These are phyloP conservation scores for Yamadazyma taylorii DNA, from an alignment of 1,139 yeast genomes.

Conservation along the genomic window DNA sequence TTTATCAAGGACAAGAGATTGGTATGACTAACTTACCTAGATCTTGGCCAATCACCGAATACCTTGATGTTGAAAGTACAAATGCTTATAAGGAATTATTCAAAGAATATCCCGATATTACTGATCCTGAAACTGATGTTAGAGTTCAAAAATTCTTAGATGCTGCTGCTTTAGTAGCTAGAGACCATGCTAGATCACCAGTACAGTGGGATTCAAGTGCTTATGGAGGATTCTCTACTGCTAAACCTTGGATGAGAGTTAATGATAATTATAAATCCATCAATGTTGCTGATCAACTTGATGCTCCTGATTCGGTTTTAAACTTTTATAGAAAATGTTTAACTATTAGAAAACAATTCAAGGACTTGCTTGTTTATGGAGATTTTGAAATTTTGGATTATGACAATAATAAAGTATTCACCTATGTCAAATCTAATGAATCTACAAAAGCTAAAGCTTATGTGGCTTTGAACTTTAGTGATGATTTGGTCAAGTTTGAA, in stretches of 20 bases:
- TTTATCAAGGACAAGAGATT: slow-evolving; percentile 63
- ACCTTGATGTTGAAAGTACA: slow-evolving; percentile 49
- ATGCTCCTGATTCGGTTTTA: slow-evolving; percentile 48
- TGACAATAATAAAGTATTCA: slow-evolving; percentile 12
- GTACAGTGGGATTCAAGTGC: slow-evolving; percentile 53
- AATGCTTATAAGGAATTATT: slow-evolving; percentile 40
- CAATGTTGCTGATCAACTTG: slow-evolving; percentile 47
- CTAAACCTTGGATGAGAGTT: slow-evolving; percentile 56
- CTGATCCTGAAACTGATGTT: slow-evolving; percentile 13
- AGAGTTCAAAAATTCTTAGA: slow-evolving; percentile 31
- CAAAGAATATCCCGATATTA: slow-evolving; percentile 27
- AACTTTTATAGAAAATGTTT: slow-evolving; percentile 47
- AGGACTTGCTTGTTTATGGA: slow-evolving; percentile 50
- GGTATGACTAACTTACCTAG: slow-evolving; percentile 51
- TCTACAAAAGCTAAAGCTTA: slow-evolving; percentile 26
- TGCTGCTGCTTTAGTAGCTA: slow-evolving; percentile 37
- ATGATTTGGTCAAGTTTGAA: slow-evolving; percentile 29
- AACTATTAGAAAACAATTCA: slow-evolving; percentile 43
- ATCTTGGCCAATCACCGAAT: slow-evolving; percentile 50
- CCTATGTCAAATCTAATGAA: slow-evolving; percentile 10
- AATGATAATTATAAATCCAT: slow-evolving; percentile 50
- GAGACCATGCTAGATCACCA: slow-evolving; percentile 61
- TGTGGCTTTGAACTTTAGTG: slow-evolving; percentile 48
- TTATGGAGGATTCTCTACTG: slow-evolving; percentile 51
- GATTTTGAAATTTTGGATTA: slow-evolving; percentile 42